These are phyloP conservation scores for Coemansia sp. DNA, from an alignment of 192 early-diverging fungal species.

Conservation along the genomic window DNA sequence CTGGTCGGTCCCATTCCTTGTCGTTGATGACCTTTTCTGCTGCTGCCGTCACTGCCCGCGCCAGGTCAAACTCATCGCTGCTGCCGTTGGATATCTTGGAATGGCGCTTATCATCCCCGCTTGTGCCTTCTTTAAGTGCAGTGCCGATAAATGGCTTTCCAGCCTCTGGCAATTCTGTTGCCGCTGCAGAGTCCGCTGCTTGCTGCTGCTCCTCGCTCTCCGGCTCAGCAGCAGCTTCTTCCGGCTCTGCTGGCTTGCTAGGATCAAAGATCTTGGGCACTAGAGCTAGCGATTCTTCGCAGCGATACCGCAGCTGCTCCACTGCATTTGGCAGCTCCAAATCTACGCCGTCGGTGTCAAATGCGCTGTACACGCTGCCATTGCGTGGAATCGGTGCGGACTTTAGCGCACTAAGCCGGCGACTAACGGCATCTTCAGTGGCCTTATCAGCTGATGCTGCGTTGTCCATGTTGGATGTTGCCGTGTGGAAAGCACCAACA, in stretches of 20 bases:
- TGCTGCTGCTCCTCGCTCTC: too few species aligned
- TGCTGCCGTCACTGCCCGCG: conserved; percentile 39
- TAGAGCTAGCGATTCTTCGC: conserved; percentile 25
- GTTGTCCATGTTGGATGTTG: not conserved
- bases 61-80: conserved; percentile 26
- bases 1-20: conserved; percentile 48
- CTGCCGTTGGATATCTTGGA: not conserved
- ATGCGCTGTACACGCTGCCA: conserved; percentile 12
- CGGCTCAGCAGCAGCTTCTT: not conserved
- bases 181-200: not conserved
- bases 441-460: not conserved
- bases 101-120: too few species aligned
- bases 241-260: not conserved
- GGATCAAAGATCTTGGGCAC: conserved; percentile 45
- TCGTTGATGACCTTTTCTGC: conserved; percentile 47
- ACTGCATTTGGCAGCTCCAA: conserved; percentile 40
- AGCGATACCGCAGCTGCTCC: conserved; percentile 38
- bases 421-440: not conserved
- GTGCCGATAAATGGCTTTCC: conserved; percentile 14
- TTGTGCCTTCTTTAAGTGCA: not conserved
- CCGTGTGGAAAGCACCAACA: conserved; percentile 28
- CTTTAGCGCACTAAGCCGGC: conserved; percentile 19
- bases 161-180: not conserved
- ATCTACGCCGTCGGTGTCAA: conserved; percentile 3
- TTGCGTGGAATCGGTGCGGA: conserved; percentile 12